These are phyloP conservation scores for Polygonum aviculare DNA, from an alignment of 148 eudicot species.

Conservation along the genomic window DNA sequence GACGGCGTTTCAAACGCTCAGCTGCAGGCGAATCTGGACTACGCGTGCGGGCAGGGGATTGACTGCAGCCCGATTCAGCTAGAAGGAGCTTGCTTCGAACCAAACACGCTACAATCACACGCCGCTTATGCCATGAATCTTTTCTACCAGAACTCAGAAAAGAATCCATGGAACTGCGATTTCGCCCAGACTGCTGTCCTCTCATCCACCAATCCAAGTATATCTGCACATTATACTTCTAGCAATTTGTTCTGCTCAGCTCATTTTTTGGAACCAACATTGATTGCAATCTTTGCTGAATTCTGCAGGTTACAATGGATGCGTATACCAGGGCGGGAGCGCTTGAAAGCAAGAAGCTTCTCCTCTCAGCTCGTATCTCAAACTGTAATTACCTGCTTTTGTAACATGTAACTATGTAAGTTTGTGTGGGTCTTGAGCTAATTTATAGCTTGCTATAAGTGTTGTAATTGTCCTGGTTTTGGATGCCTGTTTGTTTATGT, in stretches of 20 bases:
- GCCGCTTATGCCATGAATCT: conserved; percentile 84
- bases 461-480: background rate
- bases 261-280: background rate
- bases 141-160: conserved; percentile 53
- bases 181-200: conserved; percentile 59
- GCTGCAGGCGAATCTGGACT: conserved; percentile 64
- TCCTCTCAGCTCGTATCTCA: background rate
- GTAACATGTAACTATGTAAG: background rate
- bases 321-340: conserved; percentile 9
- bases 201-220: conserved; percentile 66
- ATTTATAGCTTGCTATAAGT: background rate
- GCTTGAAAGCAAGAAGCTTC: background rate
- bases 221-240: background rate
- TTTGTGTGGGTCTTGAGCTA: background rate
- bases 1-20: conserved; percentile 53
- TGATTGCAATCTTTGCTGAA: background rate
- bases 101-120: conserved; percentile 48
- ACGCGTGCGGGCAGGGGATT: conserved; percentile 53
- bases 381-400: background rate
- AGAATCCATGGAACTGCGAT: conserved; percentile 68
- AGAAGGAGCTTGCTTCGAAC: conserved; percentile 69
- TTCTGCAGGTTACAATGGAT: conserved; percentile 6
- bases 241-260: too few relatives aligned
- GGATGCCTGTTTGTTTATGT: background rate
- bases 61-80: conserved; percentile 69